Conservation (phyloP, 2,329 filamentous ascomycete genomes). For the Fusarium sp. region DNA sequence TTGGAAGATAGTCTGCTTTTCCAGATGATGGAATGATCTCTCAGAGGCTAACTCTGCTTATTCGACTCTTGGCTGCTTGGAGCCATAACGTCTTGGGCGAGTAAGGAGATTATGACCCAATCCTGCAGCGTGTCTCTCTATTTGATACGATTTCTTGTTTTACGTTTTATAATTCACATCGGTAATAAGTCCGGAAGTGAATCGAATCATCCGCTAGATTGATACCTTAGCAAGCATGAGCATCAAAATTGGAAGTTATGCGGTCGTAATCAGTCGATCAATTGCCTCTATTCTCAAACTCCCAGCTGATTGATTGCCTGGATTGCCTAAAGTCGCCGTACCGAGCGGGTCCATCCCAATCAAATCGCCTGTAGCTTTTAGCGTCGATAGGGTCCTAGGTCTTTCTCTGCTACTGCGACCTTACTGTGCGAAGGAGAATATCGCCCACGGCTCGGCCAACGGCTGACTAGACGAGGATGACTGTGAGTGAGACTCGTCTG, state of each 20-base stretch:
- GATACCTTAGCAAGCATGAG: conserved; percentile 11
- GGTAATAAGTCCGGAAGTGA: conserved; percentile 25
- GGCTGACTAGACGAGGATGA: not conserved
- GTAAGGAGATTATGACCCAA: conserved; percentile 23
- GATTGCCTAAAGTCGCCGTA: conserved; percentile 40
- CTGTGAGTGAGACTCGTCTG: conserved; percentile 4
- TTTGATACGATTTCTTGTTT: conserved; percentile 33
- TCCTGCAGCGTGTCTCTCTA: conserved; percentile 22
- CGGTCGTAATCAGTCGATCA: conserved; percentile 47
- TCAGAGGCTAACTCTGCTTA: conserved; percentile 41
- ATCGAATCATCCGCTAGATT: conserved; percentile 34
- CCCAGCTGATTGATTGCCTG: conserved; percentile 44
- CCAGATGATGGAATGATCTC: conserved; percentile 22
- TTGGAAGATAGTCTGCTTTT: conserved; percentile 15
- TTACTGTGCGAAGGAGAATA: conserved; percentile 30
- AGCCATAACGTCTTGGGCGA: conserved; percentile 19
- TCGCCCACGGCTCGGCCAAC: conserved; percentile 39
- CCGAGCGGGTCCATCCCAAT: conserved; percentile 36
- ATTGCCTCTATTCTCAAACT: conserved; percentile 33
- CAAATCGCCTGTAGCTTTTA: conserved; percentile 33
- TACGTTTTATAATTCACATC: conserved; percentile 8
- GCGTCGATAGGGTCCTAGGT: conserved; percentile 32
- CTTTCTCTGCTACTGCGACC: conserved; percentile 7
- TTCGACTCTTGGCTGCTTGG: conserved; percentile 26
- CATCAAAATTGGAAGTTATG: conserved; percentile 39